phyloP scores from a whole-genome alignment of 1,284 basidiomycete species.

The Tetrapyrgos nigripes region DNA sequence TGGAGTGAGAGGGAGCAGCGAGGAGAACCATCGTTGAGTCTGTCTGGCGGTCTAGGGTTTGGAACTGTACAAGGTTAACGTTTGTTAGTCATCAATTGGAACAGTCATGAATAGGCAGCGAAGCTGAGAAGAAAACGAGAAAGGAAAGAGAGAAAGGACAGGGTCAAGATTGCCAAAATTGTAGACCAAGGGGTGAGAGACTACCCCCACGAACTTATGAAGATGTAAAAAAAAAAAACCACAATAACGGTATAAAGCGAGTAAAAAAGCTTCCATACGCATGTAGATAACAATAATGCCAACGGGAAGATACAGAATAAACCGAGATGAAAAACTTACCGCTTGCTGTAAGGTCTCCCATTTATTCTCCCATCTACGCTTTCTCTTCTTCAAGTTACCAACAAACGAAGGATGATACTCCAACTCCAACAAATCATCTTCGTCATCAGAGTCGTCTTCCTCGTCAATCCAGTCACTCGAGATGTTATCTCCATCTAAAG shows the following conservation, averaged over 20 bases:
- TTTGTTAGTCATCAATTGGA: too few relatives aligned
- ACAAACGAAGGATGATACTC: conserved; percentile 79
- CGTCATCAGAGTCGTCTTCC: conserved; percentile 69
- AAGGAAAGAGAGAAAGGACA: conserved; percentile 7
- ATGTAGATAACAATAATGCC: not conserved
- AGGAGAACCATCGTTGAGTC: too few relatives aligned
- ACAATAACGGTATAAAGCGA: conserved; percentile 6
- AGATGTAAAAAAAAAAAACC: conserved; percentile 7
- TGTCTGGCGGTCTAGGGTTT: too few relatives aligned
- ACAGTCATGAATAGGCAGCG: conserved; percentile 23
- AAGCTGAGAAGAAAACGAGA: conserved; percentile 9
- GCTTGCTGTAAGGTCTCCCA: conserved; percentile 78
- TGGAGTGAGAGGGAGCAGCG: too few relatives aligned
- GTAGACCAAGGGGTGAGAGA: conserved; percentile 1
- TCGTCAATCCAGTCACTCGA: conserved; percentile 78
- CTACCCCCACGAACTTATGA: not conserved
- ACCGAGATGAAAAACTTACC: conserved; percentile 46
- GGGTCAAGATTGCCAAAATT: conserved; percentile 16
- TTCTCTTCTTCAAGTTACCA: conserved; percentile 66
- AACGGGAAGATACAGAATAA: conserved; percentile 6
- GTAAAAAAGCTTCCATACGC: too few relatives aligned
- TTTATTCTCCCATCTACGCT: conserved; percentile 71
- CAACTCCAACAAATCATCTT: conserved; percentile 72
- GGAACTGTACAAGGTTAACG: too few relatives aligned
- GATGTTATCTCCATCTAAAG: conserved; percentile 45